Percentiles rank a stretch among this genome's conserved stretches.
phyloP scores from a whole-genome alignment of 495 filamentous ascomycete species.

The Rusavskia elegans region DNA sequence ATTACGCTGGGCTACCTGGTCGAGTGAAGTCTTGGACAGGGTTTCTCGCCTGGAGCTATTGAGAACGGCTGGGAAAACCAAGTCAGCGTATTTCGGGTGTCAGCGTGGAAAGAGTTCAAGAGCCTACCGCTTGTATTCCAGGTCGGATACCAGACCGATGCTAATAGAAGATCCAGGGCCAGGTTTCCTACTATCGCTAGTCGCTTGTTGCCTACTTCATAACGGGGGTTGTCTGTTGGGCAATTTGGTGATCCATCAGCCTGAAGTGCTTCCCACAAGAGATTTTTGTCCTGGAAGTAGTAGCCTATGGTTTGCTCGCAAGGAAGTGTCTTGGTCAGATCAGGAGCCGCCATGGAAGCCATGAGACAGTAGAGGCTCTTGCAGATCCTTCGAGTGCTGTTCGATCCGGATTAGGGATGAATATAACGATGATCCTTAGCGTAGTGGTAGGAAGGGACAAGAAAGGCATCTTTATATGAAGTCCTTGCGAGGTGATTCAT shows the following conservation, averaged over 20 bases:
- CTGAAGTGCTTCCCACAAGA: constrained; percentile 9
- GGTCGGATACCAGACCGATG: not conserved
- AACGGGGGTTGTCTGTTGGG: not conserved
- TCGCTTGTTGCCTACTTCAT: constrained; percentile 7
- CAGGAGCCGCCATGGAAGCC: not conserved
- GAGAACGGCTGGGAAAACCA: no score
- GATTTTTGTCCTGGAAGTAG: not conserved
- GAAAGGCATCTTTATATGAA: no score
- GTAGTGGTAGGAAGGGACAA: no score
- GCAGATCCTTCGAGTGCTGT: not conserved
- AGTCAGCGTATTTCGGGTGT: no score
- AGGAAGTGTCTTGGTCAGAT: not conserved
- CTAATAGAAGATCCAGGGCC: not conserved
- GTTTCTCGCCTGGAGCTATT: no score
- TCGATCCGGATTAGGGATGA: no score
- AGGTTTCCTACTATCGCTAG: constrained; percentile 6
- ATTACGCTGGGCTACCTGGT: not conserved
- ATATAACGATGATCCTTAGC: no score
- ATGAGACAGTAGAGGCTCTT: not conserved
- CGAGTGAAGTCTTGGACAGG: no score
- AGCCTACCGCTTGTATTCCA: not conserved
- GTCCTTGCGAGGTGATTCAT: no score
- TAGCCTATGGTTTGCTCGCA: constrained; percentile 1
- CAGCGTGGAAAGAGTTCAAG: not conserved
- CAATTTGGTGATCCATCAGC: not conserved